phyloP scores from a whole-genome alignment of 352 stramenopile genomes.

The Phytophthora lateralis region DNA sequence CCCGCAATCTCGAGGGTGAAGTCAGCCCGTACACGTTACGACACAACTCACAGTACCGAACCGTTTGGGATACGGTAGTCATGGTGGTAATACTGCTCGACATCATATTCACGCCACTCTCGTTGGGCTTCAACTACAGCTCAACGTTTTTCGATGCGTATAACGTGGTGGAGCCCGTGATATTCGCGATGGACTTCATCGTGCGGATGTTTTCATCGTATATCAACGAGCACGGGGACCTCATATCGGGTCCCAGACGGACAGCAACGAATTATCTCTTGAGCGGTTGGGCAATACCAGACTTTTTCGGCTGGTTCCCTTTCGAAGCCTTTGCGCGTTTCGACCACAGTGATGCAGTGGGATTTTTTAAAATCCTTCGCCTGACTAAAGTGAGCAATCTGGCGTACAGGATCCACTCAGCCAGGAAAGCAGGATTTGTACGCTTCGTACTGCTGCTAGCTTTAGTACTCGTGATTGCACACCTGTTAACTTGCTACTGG shows the following conservation, averaged over 20 bases:
- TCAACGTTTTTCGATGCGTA: constrained; percentile 29
- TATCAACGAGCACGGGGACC: constrained; percentile 45
- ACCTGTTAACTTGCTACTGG: constrained; percentile 68
- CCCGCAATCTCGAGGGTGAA: constrained; percentile 37
- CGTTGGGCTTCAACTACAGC: constrained; percentile 58
- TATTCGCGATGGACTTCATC: constrained; percentile 63
- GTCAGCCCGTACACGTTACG: constrained; percentile 52
- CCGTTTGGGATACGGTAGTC: constrained; percentile 57
- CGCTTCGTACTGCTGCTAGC: constrained; percentile 55
- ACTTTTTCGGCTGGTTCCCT: constrained; percentile 74
- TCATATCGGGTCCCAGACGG: constrained; percentile 52
- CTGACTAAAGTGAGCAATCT: constrained; percentile 73
- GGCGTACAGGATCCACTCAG: constrained; percentile 53
- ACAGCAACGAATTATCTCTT: constrained; percentile 59
- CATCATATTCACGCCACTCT: constrained; percentile 58
- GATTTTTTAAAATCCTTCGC: constrained; percentile 65
- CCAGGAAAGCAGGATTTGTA: constrained; percentile 63
- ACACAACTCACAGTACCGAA: constrained; percentile 49
- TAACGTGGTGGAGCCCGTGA: constrained; percentile 43
- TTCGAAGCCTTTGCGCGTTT: constrained; percentile 47
- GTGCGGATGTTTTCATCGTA: constrained; percentile 69
- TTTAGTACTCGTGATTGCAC: constrained; percentile 57
- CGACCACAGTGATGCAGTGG: constrained; percentile 46
- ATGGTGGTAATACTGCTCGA: constrained; percentile 58
- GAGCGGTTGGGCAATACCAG: constrained; percentile 56